Conservation (phyloP, 345 rosid species). For the Punica granatum region DNA sequence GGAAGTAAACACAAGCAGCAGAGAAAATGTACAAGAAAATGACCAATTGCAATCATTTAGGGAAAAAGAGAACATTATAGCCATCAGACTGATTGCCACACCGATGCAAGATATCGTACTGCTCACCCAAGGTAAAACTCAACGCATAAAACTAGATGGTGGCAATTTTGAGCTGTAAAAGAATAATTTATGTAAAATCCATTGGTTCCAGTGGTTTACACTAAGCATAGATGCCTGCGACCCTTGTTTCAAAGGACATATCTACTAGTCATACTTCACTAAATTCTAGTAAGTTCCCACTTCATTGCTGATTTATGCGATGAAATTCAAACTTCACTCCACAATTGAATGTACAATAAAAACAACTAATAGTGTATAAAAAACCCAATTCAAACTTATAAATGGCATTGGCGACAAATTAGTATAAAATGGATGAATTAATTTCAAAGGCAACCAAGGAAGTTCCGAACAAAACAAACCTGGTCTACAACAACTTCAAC, state of each 20-base stretch:
- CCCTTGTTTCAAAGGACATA: not conserved
- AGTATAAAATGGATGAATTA: not conserved
- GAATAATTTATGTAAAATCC: not conserved
- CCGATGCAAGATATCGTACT: no score
- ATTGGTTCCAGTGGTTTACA: not conserved
- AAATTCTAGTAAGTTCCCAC: not conserved
- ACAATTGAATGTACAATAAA: not conserved
- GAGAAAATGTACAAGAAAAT: no score
- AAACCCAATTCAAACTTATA: not conserved
- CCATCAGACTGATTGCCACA: no score
- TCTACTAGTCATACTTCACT: not conserved
- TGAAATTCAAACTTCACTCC: not conserved
- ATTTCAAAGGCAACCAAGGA: not conserved
- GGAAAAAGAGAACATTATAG: no score
- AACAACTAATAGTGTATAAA: not conserved
- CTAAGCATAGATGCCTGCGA: not conserved
- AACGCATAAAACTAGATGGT: not conserved
- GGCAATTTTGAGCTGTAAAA: not conserved
- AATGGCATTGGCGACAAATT: not conserved
- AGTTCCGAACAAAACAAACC: conserved; percentile 30
- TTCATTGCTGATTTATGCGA: not conserved
- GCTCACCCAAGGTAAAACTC: not conserved
- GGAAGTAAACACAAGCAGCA: no score
- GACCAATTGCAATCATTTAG: no score
- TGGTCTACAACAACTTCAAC: conserved; percentile 94